A percentile compares a stretch with the other conserved stretches of the same genome.
Evolutionary conservation across 495 filamentous ascomycete species (phyloP).

Genomic region (Podospora didyma): DNA sequence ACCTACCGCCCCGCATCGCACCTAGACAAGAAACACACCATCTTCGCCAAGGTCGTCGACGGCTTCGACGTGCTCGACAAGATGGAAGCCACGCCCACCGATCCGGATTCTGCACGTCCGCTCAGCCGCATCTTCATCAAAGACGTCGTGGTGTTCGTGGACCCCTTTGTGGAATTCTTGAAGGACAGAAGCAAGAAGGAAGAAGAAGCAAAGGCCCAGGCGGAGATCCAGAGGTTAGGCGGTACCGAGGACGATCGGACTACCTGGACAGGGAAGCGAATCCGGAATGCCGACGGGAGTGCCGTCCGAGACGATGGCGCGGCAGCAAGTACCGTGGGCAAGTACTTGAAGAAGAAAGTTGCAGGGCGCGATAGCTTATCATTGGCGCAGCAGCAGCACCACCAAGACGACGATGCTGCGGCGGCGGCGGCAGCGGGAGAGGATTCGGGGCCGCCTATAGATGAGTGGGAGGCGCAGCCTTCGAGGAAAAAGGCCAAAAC

Average conservation of each 20-base stretch:
- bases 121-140: constrained; percentile 71
- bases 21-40: constrained; percentile 92
- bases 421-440: constrained; percentile 46
- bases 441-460: no score
- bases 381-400: constrained; percentile 28
- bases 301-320: neutral
- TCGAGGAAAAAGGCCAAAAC: constrained; percentile 75
- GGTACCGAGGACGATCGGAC: constrained; percentile 75
- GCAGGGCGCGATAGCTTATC: no score
- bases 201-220: constrained; percentile 46
- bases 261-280: constrained; percentile 88
- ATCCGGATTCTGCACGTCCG: constrained; percentile 66
- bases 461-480: constrained; percentile 59
- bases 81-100: constrained; percentile 68
- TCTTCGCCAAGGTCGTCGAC: constrained; percentile 82
- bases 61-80: constrained; percentile 57
- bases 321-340: constrained; percentile 28
- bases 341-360: neutral
- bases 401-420: constrained; percentile 55
- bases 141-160: constrained; percentile 82
- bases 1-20: constrained; percentile 79
- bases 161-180: constrained; percentile 91
- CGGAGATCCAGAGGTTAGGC: constrained; percentile 44
- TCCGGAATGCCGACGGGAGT: constrained; percentile 43
- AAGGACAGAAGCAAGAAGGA: constrained; percentile 57